These are phyloP conservation scores for Bryoerythrophyllum caledonicum DNA, from an alignment of 225 moss, liverwort and hornwort species.

Conservation along the genomic window DNA sequence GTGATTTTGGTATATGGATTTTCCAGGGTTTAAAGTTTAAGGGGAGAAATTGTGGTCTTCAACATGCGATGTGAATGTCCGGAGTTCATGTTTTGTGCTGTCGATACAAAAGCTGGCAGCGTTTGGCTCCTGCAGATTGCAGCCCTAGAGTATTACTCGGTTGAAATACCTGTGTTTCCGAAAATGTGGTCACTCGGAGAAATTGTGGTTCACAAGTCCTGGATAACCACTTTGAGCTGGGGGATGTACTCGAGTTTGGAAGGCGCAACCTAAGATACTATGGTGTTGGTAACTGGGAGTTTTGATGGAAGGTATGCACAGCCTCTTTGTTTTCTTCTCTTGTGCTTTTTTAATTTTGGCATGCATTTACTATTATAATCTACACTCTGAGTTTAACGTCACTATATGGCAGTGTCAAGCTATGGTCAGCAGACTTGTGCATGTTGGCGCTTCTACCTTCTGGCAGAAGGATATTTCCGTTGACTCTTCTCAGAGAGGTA, in stretches of 20 bases:
- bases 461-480: slow-evolving; percentile 49
- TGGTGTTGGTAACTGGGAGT: slow-evolving; percentile 87
- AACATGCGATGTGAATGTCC: slow-evolving; percentile 50
- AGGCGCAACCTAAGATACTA: slow-evolving; percentile 38
- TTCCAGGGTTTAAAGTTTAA: too few relatives aligned
- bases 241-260: slow-evolving; percentile 45
- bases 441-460: slow-evolving; percentile 47
- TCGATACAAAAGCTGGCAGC: slow-evolving; percentile 88
- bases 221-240: slow-evolving; percentile 81
- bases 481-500: slow-evolving; percentile 71
- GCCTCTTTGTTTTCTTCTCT: slow-evolving; percentile 20
- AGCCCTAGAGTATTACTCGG: slow-evolving; percentile 67
- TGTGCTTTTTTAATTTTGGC: not conserved
- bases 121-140: slow-evolving; percentile 75
- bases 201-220: slow-evolving; percentile 73
- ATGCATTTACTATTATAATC: not conserved
- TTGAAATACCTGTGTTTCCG: slow-evolving; percentile 52
- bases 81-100: slow-evolving; percentile 70
- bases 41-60: slow-evolving; percentile 59
- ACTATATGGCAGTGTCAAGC: slow-evolving; percentile 72
- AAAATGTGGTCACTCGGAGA: slow-evolving; percentile 73
- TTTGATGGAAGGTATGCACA: slow-evolving; percentile 83
- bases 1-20: too few relatives aligned
- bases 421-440: slow-evolving; percentile 71
- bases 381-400: slow-evolving; percentile 12